phyloP scores from a whole-genome alignment of 2,329 filamentous ascomycete species.

The Fusarium camptoceras region DNA sequence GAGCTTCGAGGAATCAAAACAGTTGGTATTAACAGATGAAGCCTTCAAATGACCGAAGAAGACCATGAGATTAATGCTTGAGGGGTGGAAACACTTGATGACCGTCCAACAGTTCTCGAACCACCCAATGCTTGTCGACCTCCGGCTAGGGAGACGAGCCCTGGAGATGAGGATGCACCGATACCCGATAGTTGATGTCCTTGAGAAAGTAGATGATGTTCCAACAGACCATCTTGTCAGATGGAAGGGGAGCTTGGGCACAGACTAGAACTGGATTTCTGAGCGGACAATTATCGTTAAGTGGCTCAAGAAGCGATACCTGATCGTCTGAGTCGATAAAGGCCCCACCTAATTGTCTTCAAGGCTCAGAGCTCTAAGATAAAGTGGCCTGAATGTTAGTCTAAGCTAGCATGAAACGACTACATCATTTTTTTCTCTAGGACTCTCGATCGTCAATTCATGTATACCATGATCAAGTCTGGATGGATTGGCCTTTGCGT shows the following conservation, averaged over 20 bases:
- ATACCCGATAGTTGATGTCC: background rate
- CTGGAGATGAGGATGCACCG: background rate
- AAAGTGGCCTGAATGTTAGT: too few relatives aligned
- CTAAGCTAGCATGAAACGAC: background rate
- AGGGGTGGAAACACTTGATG: background rate
- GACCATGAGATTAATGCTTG: background rate
- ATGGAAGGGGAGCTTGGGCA: background rate
- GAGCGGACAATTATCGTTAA: background rate
- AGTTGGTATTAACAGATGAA: background rate
- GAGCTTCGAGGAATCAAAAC: background rate
- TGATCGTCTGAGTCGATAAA: background rate
- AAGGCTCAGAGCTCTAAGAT: background rate
- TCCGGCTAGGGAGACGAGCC: background rate
- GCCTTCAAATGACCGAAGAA: background rate
- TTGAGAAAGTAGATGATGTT: background rate
- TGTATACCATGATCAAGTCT: background rate
- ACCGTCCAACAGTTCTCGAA: background rate
- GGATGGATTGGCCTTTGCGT: fast-evolving
- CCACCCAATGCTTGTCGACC: background rate
- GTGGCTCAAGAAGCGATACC: background rate
- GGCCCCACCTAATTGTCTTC: background rate
- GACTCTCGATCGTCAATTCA: background rate
- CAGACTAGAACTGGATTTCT: background rate
- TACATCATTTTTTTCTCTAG: background rate
- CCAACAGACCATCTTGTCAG: background rate